phyloP scores from a whole-genome alignment of 257 asterid genomes.

The Primulina huaijiensis region DNA sequence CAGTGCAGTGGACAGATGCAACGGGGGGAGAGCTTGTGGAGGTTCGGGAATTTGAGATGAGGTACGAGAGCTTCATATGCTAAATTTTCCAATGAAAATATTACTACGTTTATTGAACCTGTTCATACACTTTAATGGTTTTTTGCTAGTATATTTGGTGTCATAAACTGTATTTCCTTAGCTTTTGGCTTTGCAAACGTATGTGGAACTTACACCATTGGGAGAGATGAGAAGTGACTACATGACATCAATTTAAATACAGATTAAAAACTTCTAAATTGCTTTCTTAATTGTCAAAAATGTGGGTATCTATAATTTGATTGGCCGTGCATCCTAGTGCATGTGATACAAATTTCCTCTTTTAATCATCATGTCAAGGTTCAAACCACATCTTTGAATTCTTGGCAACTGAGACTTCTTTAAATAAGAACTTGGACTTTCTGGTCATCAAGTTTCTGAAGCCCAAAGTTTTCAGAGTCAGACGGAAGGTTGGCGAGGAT shows the following conservation, averaged over 20 bases:
- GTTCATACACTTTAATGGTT: conserved; percentile 1
- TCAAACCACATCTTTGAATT: conserved; percentile 1
- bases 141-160: conserved; percentile 10
- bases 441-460: conserved; percentile 15
- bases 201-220: conserved; percentile 4
- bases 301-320: not conserved
- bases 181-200: not conserved
- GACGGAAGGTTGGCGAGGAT: not conserved
- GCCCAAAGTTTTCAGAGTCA: not conserved
- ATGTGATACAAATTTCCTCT: not conserved
- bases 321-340: not conserved
- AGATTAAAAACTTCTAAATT: not conserved
- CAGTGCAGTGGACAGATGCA: conserved; percentile 91
- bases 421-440: conserved; percentile 3
- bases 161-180: not conserved
- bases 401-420: not conserved
- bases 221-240: conserved; percentile 10
- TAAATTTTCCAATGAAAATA: conserved; percentile 3
- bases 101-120: conserved; percentile 7
- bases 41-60: conserved; percentile 90
- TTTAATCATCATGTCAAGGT: not conserved
- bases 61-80: conserved; percentile 45
- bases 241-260: conserved; percentile 3
- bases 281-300: not conserved
- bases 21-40: conserved; percentile 81